phyloP scores from a whole-genome alignment of 2,329 filamentous ascomycete genomes.

The Pseudomassariella vexata region DNA sequence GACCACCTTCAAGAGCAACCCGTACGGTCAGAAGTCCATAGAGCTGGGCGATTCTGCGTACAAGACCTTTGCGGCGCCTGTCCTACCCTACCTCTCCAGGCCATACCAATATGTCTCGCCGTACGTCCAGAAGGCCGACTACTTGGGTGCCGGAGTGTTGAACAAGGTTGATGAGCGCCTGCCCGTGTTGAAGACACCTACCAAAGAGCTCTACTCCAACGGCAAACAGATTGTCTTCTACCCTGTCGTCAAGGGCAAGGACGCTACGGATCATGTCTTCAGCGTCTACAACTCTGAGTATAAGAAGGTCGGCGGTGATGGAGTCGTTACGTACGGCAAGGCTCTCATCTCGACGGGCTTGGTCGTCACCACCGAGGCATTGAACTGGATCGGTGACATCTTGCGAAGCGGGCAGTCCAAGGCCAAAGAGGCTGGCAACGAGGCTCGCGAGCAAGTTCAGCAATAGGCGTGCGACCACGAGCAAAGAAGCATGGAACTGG shows the following conservation, averaged over 20 bases:
- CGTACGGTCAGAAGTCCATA: slow-evolving; percentile 78
- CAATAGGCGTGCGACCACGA: too few relatives aligned
- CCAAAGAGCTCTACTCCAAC: slow-evolving; percentile 60
- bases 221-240: slow-evolving; percentile 56
- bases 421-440: slow-evolving; percentile 47
- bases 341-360: slow-evolving; percentile 63
- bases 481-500: too few relatives aligned
- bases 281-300: slow-evolving; percentile 51
- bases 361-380: slow-evolving; percentile 59
- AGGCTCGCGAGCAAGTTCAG: too few relatives aligned
- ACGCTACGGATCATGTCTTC: slow-evolving; percentile 57
- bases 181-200: slow-evolving; percentile 70
- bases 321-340: slow-evolving; percentile 62
- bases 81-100: slow-evolving; percentile 71
- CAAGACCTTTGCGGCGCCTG: slow-evolving; percentile 67
- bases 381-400: slow-evolving; percentile 54
- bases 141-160: slow-evolving; percentile 67
- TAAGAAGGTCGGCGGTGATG: slow-evolving; percentile 59
- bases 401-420: slow-evolving; percentile 59
- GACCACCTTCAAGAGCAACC: slow-evolving; percentile 72
- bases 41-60: slow-evolving; percentile 70
- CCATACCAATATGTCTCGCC: slow-evolving; percentile 80
- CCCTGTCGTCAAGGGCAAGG: slow-evolving; percentile 56
- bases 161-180: slow-evolving; percentile 63
- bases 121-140: slow-evolving; percentile 78